Conservation (phyloP, 2,329 filamentous ascomycete genomes). For the Venturia aucupariae region DNA sequence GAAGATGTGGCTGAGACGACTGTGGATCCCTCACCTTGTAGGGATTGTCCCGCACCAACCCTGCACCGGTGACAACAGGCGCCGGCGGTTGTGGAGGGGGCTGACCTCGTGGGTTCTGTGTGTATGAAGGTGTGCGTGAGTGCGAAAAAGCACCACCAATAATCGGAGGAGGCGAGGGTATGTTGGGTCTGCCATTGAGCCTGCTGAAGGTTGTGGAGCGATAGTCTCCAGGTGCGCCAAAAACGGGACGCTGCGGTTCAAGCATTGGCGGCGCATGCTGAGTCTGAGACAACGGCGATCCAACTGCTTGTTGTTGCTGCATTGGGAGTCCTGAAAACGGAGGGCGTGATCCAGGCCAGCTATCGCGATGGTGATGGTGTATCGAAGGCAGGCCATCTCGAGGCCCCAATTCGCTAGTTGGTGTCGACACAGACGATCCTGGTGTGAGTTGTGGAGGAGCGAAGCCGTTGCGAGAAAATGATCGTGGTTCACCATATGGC, state of each 20-base stretch:
- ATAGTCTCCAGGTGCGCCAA: neutral
- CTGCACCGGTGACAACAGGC: neutral
- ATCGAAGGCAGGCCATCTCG: slow-evolving; percentile 10
- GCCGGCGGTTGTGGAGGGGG: neutral
- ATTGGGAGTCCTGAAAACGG: neutral
- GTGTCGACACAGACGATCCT: slow-evolving; percentile 11
- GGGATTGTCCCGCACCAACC: neutral
- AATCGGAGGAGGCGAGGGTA: slow-evolving; percentile 9
- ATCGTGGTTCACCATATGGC: neutral
- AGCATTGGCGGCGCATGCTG: slow-evolving; percentile 5
- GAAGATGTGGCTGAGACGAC: slow-evolving; percentile 1
- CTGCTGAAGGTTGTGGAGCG: neutral
- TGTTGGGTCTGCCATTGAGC: neutral
- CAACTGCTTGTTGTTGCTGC: neutral
- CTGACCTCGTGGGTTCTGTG: neutral
- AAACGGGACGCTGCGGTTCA: neutral
- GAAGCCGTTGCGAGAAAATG: slow-evolving; percentile 12
- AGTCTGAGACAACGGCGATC: slow-evolving; percentile 6
- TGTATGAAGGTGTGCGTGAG: slow-evolving; percentile 12
- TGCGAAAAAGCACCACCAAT: neutral
- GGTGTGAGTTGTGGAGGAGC: neutral
- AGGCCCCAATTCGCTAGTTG: slow-evolving; percentile 2
- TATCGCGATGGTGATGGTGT: slow-evolving; percentile 10
- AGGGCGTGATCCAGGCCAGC: slow-evolving; percentile 3
- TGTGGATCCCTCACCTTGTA: neutral